Evolutionary conservation across 352 stramenopile genomes (phyloP).

Genomic region (Pythium brassicae): DNA sequence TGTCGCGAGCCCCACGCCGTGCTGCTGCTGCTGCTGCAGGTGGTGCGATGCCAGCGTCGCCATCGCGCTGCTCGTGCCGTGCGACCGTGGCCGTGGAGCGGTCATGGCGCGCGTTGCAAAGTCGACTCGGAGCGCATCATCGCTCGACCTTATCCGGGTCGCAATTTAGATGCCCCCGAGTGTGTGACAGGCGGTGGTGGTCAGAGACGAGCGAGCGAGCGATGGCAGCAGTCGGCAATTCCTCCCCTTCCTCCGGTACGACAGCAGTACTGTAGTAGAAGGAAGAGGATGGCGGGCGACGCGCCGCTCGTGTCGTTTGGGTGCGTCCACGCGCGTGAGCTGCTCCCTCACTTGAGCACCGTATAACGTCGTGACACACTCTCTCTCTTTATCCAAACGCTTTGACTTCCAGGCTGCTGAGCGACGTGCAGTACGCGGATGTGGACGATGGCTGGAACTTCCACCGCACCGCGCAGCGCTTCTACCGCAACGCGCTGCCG

Average conservation of each 20-base stretch:
- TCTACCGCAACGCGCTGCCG: slow-evolving; percentile 63
- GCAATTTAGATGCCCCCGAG: background rate
- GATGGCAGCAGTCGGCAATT: background rate
- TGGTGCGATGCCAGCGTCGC: background rate
- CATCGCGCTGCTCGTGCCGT: background rate
- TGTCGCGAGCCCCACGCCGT: slow-evolving; percentile 5
- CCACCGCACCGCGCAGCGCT: slow-evolving; percentile 50
- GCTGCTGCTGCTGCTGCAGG: background rate
- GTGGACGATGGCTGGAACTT: slow-evolving; percentile 81
- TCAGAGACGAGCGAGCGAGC: slow-evolving; percentile 1
- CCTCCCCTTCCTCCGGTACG: too few species aligned
- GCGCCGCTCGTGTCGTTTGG: slow-evolving; percentile 53
- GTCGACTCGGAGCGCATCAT: background rate
- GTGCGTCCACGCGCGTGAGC: slow-evolving; percentile 10
- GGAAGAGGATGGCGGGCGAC: background rate
- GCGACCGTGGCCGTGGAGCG: slow-evolving; percentile 1
- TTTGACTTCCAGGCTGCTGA: slow-evolving; percentile 34
- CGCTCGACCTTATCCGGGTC: too few species aligned
- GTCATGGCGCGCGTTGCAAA: background rate
- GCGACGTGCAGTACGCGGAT: slow-evolving; percentile 83
- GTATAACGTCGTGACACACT: background rate
- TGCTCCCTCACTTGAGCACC: too few species aligned
- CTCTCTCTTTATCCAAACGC: background rate
- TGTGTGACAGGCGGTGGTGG: background rate
- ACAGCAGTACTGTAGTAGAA: slow-evolving; percentile 1